Conservation (phyloP, 2,329 filamentous ascomycete genomes). For the Cercospora citrullina region DNA sequence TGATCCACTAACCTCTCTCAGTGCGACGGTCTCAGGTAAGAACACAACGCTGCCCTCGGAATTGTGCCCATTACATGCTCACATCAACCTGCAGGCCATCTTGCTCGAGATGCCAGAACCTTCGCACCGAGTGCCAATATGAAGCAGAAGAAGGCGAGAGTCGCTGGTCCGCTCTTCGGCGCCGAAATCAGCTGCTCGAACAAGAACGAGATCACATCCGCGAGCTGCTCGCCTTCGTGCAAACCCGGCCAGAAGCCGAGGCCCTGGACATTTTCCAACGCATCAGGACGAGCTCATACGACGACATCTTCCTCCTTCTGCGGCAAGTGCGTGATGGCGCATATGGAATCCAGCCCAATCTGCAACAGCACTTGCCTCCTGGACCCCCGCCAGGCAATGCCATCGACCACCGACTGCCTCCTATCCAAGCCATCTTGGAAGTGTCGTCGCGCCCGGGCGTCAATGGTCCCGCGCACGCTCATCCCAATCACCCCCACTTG, state of each 20-base stretch:
- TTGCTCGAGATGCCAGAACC: conserved; percentile 35
- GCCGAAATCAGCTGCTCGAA: conserved; percentile 36
- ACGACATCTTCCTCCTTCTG: conserved; percentile 30
- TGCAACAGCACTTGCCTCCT: conserved; percentile 8
- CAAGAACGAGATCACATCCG: conserved; percentile 35
- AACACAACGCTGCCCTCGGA: not conserved
- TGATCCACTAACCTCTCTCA: conserved; percentile 19
- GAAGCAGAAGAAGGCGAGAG: conserved; percentile 40
- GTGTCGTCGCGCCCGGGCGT: conserved; percentile 16
- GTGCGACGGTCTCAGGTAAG: conserved; percentile 34
- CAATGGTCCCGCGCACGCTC: not conserved
- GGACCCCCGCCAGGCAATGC: conserved; percentile 12
- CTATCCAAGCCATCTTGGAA: conserved; percentile 28
- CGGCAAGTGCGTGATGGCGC: conserved; percentile 25
- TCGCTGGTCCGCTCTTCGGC: conserved; percentile 37
- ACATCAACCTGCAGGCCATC: conserved; percentile 29
- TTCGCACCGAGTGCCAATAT: conserved; percentile 37
- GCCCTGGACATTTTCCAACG: conserved; percentile 35
- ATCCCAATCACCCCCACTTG: conserved; percentile 18
- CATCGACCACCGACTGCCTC: conserved; percentile 26
- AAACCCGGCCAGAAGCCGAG: conserved; percentile 33
- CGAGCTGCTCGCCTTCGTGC: conserved; percentile 33
- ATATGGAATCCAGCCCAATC: conserved; percentile 16
- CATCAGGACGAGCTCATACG: conserved; percentile 29
- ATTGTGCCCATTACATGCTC: not conserved